A percentile compares a stretch with the other conserved stretches of the same genome.
These are phyloP conservation scores for Colletotrichum orchidophilum DNA, from an alignment of 2,329 filamentous ascomycete species.

Conservation along the genomic window DNA sequence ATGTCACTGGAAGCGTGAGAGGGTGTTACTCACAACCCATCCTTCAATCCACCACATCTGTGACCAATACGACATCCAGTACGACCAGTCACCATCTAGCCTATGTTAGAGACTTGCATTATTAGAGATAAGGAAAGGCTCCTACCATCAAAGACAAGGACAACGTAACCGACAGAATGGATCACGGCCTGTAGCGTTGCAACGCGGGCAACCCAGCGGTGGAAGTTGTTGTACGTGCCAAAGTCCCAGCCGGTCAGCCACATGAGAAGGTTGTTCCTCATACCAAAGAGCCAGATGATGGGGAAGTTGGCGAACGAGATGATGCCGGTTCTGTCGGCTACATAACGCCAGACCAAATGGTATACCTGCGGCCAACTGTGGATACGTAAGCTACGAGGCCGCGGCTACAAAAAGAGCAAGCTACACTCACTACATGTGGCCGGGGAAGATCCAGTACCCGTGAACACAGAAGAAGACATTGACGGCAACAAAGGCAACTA, in stretches of 20 bases:
- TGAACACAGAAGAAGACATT: conserved; percentile 48
- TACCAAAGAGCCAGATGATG: conserved; percentile 72
- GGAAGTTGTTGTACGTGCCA: conserved; percentile 72
- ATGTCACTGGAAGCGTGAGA: neutral
- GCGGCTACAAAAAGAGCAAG: neutral
- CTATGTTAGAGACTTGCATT: conserved; percentile 3
- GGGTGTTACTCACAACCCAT: conserved; percentile 48
- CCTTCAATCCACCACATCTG: conserved; percentile 61
- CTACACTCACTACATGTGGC: conserved; percentile 51
- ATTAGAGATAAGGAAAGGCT: neutral
- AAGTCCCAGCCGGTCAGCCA: conserved; percentile 77
- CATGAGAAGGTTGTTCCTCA: conserved; percentile 72
- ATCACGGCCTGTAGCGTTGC: conserved; percentile 69
- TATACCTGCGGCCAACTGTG: conserved; percentile 45
- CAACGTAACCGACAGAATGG: conserved; percentile 69
- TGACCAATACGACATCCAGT: conserved; percentile 48
- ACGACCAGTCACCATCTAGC: conserved; percentile 49
- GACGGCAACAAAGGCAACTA: conserved; percentile 48
- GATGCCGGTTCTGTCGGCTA: conserved; percentile 71
- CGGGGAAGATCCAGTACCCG: conserved; percentile 48
- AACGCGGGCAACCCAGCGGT: conserved; percentile 72
- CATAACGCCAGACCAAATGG: conserved; percentile 59
- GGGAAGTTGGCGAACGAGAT: conserved; percentile 72
- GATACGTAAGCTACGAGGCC: neutral
- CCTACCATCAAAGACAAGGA: conserved; percentile 52